Conservation (phyloP, 306 rosid species). For the Fragaria iinumae region DNA sequence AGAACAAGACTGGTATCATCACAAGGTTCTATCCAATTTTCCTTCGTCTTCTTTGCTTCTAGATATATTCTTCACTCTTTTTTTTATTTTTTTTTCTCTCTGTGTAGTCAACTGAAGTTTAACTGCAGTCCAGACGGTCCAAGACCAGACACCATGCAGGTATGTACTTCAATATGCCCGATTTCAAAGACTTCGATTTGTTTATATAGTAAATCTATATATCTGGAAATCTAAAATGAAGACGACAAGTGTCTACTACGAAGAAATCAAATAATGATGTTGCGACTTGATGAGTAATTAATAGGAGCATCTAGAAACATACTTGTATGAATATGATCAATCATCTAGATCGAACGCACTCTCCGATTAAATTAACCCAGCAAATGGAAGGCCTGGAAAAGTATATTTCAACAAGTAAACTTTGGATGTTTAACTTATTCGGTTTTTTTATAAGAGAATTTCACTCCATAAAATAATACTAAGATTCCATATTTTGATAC, state of each 20-base stretch:
- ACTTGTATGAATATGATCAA: neutral
- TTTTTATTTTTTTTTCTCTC: neutral
- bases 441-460: too few species aligned
- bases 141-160: slow-evolving; percentile 2
- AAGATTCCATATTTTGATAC: neutral
- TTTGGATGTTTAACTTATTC: neutral
- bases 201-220: neutral
- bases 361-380: neutral
- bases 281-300: neutral
- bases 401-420: neutral
- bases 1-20: neutral
- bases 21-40: neutral
- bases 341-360: neutral
- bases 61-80: neutral
- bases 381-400: neutral
- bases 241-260: neutral
- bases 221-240: neutral
- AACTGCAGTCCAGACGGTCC: neutral
- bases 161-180: neutral
- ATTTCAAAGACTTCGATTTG: neutral
- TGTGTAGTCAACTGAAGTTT: neutral
- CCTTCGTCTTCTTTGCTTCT: neutral
- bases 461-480: neutral
- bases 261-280: neutral
- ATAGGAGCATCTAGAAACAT: slow-evolving; percentile 17